A percentile compares a stretch with the other conserved stretches of the same genome.
Conservation (phyloP, 192 early-diverging fungal genomes). For the Endogone sp. region DNA sequence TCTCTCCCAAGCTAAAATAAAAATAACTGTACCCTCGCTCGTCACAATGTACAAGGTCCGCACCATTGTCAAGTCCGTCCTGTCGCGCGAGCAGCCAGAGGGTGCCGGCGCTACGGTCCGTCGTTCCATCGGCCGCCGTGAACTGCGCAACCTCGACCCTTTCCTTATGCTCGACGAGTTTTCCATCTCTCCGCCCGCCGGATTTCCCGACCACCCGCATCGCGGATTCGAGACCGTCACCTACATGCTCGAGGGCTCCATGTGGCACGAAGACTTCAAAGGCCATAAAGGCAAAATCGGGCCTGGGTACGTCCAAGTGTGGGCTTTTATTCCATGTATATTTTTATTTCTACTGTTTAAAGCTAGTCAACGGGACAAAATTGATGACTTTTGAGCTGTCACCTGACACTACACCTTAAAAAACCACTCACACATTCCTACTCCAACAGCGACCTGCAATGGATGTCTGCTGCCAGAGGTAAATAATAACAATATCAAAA, state of each 20-base stretch:
- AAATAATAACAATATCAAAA: no score
- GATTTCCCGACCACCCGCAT: conserved; percentile 73
- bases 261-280: conserved; percentile 73
- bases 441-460: conserved; percentile 50
- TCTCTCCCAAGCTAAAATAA: no score
- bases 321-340: not conserved
- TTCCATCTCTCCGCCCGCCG: conserved; percentile 32
- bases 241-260: conserved; percentile 61
- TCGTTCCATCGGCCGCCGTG: conserved; percentile 63
- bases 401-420: not conserved
- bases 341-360: not conserved
- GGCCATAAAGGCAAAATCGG: conserved; percentile 67
- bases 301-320: conserved; percentile 47
- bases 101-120: conserved; percentile 82
- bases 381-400: no score
- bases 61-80: conserved; percentile 35
- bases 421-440: not conserved
- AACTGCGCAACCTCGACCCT: conserved; percentile 76
- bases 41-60: conserved; percentile 34
- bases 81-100: conserved; percentile 58
- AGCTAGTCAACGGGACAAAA: not conserved
- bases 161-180: conserved; percentile 87
- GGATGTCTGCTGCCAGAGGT: conserved; percentile 76
- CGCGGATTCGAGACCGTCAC: conserved; percentile 82
- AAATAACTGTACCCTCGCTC: conserved; percentile 35